These are phyloP conservation scores for Bryoglossum gracile DNA, from an alignment of 495 filamentous ascomycete genomes.

Conservation along the genomic window DNA sequence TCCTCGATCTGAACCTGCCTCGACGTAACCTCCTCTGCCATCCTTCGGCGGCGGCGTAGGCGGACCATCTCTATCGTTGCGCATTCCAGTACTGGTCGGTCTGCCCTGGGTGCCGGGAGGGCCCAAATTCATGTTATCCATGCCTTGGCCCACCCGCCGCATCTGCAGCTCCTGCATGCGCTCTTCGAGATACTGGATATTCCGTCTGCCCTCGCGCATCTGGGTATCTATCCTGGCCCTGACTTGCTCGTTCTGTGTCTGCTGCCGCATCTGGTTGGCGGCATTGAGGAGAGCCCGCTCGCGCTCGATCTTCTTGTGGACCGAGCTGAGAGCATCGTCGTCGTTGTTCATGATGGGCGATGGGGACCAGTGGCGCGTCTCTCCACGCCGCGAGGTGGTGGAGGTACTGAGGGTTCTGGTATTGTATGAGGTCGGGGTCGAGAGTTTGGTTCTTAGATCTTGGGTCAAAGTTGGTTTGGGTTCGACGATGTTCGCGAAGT, in stretches of 20 bases:
- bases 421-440: not conserved
- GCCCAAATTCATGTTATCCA: constrained; percentile 54
- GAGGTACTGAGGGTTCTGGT: not conserved
- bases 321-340: constrained; percentile 77
- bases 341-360: constrained; percentile 57
- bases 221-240: constrained; percentile 82
- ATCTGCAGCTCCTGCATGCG: constrained; percentile 82
- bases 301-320: constrained; percentile 95
- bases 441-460: too few species aligned
- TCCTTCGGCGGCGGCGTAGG: constrained; percentile 63
- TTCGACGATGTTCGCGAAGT: constrained; percentile 13
- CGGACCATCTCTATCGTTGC: constrained; percentile 39
- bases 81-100: constrained; percentile 25
- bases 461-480: constrained; percentile 8
- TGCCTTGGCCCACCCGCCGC: constrained; percentile 58
- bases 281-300: constrained; percentile 94
- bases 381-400: constrained; percentile 10
- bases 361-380: constrained; percentile 22
- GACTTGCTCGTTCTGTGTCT: constrained; percentile 84
- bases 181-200: constrained; percentile 90
- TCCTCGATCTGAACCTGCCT: constrained; percentile 28
- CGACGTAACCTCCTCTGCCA: constrained; percentile 29
- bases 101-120: constrained; percentile 30
- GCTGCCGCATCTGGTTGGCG: constrained; percentile 88
- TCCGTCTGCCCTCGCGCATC: constrained; percentile 86